Base-by-base conservation (phyloP, 768 basidiomycete species). In the Mycena alexandri region DNA sequence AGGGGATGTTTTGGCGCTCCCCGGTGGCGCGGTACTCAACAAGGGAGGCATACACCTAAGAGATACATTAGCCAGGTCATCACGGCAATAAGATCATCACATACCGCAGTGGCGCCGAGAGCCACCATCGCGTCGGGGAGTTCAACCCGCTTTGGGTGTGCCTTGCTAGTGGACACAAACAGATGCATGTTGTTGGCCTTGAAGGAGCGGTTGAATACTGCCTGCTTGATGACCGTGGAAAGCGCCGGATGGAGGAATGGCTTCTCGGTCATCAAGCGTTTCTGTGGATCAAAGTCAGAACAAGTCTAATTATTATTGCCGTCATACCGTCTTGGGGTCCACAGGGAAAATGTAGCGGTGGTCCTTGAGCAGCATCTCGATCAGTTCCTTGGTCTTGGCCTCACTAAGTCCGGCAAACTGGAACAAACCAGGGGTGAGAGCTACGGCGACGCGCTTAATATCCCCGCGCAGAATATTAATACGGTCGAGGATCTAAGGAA, bases 391-490 rank as follows among this genome's bases (percentile, higher is more conserved):
- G 3, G 44, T 54, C n/a, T 47, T 24, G 21, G 13, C 21, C 22
- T n/a, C 7, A n/a, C 6, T 44, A 13, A 56, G 17, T 9, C 62
- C 42, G 16, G 44, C 62, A 25, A 56, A 34, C 24, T 36, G 25
- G 33, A 47, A 34, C 19, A 24, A 16, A 22, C 43, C 43, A 2
- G 53, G 36, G 29, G 25, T 42, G 17, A 46, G 11, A 17, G 7
- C 34, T 17, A 21, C 36, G 16, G 46, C 33, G 10, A 21, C 38
- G 6, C 54, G 53, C 25, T 63, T 63, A 7, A 56, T 25, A n/a
- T 63, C 47, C 12, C 62, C 62, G 8, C 62, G 53, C 1, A 48
- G 53, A 19, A 63, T 63, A 19, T 63, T 63, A 43, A 63, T 55
- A 12, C 62, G 52, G 44, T 63, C 62, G 2, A 63, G 38, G 3